Percentiles rank a stretch among this genome's conserved stretches.
phyloP scores from a whole-genome alignment of 257 asterid genomes.

The Solanum arcanum region DNA sequence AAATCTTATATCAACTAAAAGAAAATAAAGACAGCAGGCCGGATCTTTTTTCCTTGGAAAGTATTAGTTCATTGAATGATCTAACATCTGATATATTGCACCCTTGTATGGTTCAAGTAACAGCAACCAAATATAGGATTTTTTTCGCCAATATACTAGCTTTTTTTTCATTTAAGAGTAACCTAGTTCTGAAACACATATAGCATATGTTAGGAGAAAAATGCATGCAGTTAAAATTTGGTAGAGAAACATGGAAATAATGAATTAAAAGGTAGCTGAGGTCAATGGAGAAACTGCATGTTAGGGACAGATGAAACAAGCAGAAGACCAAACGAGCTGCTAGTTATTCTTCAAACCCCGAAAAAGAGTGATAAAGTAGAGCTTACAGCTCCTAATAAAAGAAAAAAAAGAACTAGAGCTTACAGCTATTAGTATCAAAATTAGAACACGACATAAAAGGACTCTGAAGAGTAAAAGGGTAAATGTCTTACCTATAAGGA shows the following conservation, averaged over 20 bases:
- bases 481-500: slow-evolving; percentile 46
- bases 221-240: neutral
- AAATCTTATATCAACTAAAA: neutral
- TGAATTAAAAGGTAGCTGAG: neutral
- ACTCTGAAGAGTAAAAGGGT: neutral
- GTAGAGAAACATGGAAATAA: neutral
- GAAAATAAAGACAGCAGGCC: neutral
- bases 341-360: neutral
- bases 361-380: neutral
- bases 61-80: neutral
- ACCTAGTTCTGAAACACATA: neutral
- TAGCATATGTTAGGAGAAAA: neutral
- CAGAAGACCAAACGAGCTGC: neutral
- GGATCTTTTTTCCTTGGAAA: neutral
- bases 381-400: neutral
- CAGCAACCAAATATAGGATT: neutral
- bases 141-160: neutral
- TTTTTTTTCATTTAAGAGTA: neutral
- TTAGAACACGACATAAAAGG: neutral
- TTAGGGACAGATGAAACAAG: neutral
- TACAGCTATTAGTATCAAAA: neutral
- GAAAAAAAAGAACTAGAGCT: neutral
- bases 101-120: neutral
- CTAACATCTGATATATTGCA: neutral
- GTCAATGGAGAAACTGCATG: neutral